phyloP scores from a whole-genome alignment of 139 green algal genomes.

The Parachlorella kessleri region DNA sequence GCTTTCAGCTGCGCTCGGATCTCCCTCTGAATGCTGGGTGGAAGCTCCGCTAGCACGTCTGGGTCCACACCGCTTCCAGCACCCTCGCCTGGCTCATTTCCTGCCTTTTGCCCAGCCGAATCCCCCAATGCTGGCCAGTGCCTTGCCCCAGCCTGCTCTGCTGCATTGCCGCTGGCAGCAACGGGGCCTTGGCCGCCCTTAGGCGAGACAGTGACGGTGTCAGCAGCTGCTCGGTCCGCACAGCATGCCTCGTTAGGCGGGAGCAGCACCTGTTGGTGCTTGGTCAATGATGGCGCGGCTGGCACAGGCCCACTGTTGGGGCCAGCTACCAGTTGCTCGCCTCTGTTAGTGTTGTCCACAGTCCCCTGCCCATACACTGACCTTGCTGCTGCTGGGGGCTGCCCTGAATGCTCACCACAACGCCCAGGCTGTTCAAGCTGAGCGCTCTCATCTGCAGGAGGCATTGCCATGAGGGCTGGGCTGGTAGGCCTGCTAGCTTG shows the following conservation, averaged over 20 bases:
- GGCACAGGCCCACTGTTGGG: no score
- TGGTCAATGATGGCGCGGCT: no score
- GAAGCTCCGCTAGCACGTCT: slow-evolving; percentile 32
- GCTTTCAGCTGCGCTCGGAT: slow-evolving; percentile 12
- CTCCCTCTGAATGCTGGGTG: slow-evolving; percentile 32
- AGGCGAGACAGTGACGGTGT: no score
- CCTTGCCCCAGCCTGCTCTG: no score
- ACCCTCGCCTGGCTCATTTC: no score
- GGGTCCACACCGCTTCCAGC: slow-evolving; percentile 17
- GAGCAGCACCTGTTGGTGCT: no score
- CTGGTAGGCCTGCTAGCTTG: not conserved
- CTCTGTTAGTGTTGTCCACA: not conserved
- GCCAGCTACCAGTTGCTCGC: not conserved
- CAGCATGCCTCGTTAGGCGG: no score
- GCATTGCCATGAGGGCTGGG: not conserved
- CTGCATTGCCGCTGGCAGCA: no score
- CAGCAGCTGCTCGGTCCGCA: no score
- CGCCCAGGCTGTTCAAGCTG: not conserved
- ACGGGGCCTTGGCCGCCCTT: no score
- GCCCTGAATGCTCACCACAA: not conserved
- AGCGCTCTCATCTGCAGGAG: not conserved
- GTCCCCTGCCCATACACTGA: not conserved
- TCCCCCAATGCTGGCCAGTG: no score
- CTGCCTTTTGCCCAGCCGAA: no score
- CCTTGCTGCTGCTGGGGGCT: not conserved